phyloP scores from a whole-genome alignment of 495 filamentous ascomycete species.

The Sordaria brevicollis region DNA sequence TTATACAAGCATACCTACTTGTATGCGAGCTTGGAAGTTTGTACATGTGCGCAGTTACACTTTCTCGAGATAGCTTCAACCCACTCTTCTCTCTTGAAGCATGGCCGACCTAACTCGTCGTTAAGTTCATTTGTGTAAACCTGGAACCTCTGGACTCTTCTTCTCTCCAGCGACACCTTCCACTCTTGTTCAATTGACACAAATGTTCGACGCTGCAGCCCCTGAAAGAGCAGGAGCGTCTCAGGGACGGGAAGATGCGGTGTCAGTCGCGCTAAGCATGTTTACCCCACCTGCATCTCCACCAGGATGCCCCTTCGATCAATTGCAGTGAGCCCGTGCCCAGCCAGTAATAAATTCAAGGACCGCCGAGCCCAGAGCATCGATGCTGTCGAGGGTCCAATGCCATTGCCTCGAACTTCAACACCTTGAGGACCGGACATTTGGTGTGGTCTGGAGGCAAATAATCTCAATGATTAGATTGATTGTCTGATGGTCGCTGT shows the following conservation, averaged over 20 bases:
- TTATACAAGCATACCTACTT: not conserved
- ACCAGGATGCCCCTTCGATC: not conserved
- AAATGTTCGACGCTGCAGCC: not conserved
- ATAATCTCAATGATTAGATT: not conserved
- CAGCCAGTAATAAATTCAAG: not conserved
- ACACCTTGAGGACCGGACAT: not conserved
- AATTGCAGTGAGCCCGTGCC: not conserved
- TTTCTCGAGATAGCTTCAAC: not conserved
- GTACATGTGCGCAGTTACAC: not conserved
- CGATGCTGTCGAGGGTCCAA: not conserved
- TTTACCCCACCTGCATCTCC: not conserved
- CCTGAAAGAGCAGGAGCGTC: not conserved
- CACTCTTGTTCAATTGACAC: not conserved
- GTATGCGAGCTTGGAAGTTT: not conserved
- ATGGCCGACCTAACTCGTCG: not conserved
- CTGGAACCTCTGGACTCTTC: not conserved
- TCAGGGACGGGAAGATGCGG: not conserved
- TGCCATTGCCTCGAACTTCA: not conserved
- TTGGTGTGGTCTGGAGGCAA: not conserved
- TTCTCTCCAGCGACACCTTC: not conserved
- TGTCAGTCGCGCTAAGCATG: not conserved
- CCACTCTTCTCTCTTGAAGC: not conserved
- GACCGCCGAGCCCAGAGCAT: not conserved
- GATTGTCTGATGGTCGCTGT: not conserved
- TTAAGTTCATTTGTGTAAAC: not conserved